Evolutionary conservation across 2,329 filamentous ascomycete species (phyloP).

Genomic region (Moelleriella libera): DNA sequence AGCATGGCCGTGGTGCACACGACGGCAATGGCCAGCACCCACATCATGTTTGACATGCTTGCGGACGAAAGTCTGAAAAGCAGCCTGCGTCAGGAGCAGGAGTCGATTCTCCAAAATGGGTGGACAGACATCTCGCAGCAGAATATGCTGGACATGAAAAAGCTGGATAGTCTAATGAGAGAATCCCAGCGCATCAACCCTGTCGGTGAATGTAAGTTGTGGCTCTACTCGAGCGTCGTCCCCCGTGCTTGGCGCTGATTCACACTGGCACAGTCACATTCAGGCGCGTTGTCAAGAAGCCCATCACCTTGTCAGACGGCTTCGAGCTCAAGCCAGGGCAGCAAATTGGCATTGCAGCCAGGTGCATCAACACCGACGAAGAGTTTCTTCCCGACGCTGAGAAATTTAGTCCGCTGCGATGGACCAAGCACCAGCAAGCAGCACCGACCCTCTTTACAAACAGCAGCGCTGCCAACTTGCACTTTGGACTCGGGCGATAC

Average conservation of each 20-base stretch:
- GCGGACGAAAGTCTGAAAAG: slow-evolving; percentile 1
- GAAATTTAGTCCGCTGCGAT: slow-evolving; percentile 3
- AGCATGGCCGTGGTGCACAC: slow-evolving; percentile 9
- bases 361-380: slow-evolving; percentile 4
- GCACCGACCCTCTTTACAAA: slow-evolving; percentile 3
- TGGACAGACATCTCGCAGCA: slow-evolving; percentile 6
- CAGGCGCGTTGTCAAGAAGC: slow-evolving; percentile 5
- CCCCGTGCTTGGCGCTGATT: background rate
- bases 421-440: slow-evolving; percentile 1
- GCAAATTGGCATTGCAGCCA: slow-evolving; percentile 6
- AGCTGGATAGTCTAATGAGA: slow-evolving; percentile 9
- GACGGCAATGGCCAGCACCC: slow-evolving; percentile 7
- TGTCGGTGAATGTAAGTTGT: slow-evolving; percentile 5
- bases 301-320: slow-evolving; percentile 5
- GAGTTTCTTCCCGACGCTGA: slow-evolving; percentile 2
- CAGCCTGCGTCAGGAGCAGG: slow-evolving; percentile 3
- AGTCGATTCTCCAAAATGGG: slow-evolving; percentile 1
- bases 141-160: slow-evolving; percentile 8
- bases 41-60: slow-evolving; percentile 7
- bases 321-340: slow-evolving; percentile 4
- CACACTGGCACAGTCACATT: slow-evolving; percentile 4
- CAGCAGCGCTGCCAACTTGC: slow-evolving; percentile 6
- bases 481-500: slow-evolving; percentile 8
- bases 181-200: slow-evolving; percentile 9
- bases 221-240: background rate